A percentile compares a stretch with the other conserved stretches of the same genome.
Conservation (phyloP, 2,329 filamentous ascomycete species). For the Colletotrichum musicola region DNA sequence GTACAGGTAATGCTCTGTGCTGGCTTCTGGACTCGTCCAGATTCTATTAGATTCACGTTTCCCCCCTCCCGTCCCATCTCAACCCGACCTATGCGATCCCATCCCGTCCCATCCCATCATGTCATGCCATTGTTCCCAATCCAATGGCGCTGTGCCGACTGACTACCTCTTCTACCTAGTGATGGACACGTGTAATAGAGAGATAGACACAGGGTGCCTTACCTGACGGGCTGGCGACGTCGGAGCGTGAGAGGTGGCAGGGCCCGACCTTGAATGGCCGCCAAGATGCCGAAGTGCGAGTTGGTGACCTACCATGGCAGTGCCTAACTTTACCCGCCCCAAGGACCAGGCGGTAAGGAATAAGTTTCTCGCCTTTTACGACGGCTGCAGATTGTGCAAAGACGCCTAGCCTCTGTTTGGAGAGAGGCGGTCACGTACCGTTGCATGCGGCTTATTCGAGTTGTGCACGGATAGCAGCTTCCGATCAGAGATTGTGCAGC, state of each 20-base stretch:
- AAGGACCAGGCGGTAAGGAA: neutral
- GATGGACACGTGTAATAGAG: slow-evolving; percentile 5
- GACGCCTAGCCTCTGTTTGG: neutral
- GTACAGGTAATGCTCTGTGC: neutral
- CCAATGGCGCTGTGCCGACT: no score
- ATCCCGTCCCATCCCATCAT: no score
- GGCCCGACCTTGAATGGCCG: slow-evolving; percentile 15
- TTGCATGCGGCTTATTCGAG: slow-evolving; percentile 23
- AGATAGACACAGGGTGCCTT: slow-evolving; percentile 20
- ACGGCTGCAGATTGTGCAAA: slow-evolving; percentile 30
- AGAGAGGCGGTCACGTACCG: neutral
- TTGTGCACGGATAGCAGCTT: slow-evolving; percentile 9
- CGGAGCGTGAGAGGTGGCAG: slow-evolving; percentile 8
- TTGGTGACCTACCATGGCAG: neutral
- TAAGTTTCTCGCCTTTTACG: slow-evolving; percentile 19
- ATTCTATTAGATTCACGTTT: no score
- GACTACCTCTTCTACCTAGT: no score
- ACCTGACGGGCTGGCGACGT: slow-evolving; percentile 4
- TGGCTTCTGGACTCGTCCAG: no score
- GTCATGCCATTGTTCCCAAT: no score
- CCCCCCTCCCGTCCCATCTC: no score
- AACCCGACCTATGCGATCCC: no score
- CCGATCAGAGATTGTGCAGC: slow-evolving; percentile 4
- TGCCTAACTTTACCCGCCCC: neutral
- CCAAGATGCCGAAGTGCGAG: slow-evolving; percentile 25